Evolutionary conservation across 179 eudicot species (phyloP).

Genomic region (Silene coronaria): DNA sequence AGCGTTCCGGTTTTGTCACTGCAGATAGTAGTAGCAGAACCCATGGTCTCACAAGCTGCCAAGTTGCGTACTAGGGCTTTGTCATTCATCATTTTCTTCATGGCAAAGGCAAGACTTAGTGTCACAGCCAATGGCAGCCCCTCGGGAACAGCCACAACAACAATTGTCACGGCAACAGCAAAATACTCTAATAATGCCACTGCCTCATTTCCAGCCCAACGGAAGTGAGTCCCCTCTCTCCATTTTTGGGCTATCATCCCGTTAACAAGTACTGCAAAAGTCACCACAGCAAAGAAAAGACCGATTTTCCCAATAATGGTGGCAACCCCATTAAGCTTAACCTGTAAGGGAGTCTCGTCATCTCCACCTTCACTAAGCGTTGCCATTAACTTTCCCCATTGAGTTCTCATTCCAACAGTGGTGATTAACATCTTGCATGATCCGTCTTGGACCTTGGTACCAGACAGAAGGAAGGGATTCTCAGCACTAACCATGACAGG

Average conservation of each 20-base stretch:
- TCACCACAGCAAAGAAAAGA: constrained; percentile 74
- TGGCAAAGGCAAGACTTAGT: constrained; percentile 87
- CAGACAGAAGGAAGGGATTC: constrained; percentile 73
- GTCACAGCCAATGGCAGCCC: constrained; percentile 95
- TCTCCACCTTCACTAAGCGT: constrained; percentile 91
- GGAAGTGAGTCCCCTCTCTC: constrained; percentile 43
- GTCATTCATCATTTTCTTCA: constrained; percentile 98
- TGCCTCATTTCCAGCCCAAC: constrained; percentile 81
- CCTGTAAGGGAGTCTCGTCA: constrained; percentile 92
- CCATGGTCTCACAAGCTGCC: constrained; percentile 99
- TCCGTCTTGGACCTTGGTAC: constrained; percentile 93
- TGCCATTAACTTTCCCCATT: constrained; percentile 93
- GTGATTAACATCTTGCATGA: constrained; percentile 89
- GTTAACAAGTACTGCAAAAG: constrained; percentile 81
- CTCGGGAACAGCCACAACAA: constrained; percentile 98
- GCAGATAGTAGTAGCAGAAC: constrained; percentile 82
- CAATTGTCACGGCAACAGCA: constrained; percentile 87
- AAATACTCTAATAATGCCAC: constrained; percentile 69
- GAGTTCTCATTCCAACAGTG: constrained; percentile 97
- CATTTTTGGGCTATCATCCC: constrained; percentile 55
- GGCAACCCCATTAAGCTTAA: constrained; percentile 88
- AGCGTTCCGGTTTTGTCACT: constrained; percentile 94
- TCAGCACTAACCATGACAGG: constrained; percentile 66
- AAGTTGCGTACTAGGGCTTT: constrained; percentile 89
- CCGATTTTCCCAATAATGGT: constrained; percentile 90